These are phyloP conservation scores for Panicum miliaceum DNA, from an alignment of 176 grass and related monocot genomes.

Conservation along the genomic window DNA sequence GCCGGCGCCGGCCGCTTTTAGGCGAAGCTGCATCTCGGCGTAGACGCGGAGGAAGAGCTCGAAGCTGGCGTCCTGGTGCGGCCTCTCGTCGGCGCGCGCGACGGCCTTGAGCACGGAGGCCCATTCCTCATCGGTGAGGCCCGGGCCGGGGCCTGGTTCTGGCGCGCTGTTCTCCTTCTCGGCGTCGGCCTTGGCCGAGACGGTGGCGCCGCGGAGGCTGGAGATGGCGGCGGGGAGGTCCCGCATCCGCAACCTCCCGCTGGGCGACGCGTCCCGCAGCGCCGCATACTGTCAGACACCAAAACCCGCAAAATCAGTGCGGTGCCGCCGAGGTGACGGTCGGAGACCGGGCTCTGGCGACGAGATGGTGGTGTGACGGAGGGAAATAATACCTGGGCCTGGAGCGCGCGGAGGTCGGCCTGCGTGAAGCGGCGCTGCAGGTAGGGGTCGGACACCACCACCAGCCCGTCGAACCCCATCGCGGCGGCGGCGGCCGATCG, in stretches of 20 bases:
- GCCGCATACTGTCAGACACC: constrained; percentile 44
- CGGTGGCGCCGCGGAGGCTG: constrained; percentile 36
- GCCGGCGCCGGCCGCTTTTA: constrained; percentile 31
- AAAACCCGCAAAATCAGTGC: background rate
- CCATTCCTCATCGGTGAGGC: constrained; percentile 66
- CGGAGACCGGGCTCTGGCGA: background rate
- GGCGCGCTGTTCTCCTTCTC: constrained; percentile 56
- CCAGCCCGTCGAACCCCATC: constrained; percentile 55
- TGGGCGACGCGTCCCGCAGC: constrained; percentile 52
- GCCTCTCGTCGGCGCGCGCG: constrained; percentile 44
- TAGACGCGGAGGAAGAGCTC: constrained; percentile 86
- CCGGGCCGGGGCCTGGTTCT: background rate
- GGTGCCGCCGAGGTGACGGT: background rate
- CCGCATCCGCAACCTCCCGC: constrained; percentile 52
- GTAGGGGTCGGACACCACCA: constrained; percentile 77
- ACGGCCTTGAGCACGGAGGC: constrained; percentile 58
- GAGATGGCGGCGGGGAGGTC: constrained; percentile 71
- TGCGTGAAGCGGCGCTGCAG: constrained; percentile 87
- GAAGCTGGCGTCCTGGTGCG: constrained; percentile 61
- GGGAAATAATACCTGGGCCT: constrained; percentile 45
- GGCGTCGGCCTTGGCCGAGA: constrained; percentile 20
- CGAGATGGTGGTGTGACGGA: background rate
- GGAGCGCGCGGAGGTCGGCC: constrained; percentile 74
- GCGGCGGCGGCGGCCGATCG: background rate
- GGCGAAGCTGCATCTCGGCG: constrained; percentile 76